A percentile compares a stretch with the other conserved stretches of the same genome.
Evolutionary conservation across 2,329 filamentous ascomycete species (phyloP).

Genomic region (Xylariomycetidae sp.): DNA sequence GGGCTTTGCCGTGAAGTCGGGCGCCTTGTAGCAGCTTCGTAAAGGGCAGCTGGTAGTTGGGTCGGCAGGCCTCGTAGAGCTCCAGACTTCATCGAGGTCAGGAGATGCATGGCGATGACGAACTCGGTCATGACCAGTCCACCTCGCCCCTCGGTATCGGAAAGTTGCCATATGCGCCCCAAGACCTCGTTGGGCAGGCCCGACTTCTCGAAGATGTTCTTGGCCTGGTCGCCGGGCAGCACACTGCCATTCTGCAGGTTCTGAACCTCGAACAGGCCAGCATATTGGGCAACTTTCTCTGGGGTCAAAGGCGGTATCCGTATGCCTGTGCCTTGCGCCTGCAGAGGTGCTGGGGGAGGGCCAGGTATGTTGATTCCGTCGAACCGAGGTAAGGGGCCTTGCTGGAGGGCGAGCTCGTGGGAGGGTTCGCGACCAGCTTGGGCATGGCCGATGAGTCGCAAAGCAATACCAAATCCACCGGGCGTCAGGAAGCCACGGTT

Average conservation of each 20-base stretch:
- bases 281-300: slow-evolving; percentile 86
- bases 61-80: slow-evolving; percentile 72
- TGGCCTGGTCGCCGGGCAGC: slow-evolving; percentile 79
- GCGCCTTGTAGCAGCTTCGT: slow-evolving; percentile 80
- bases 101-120: slow-evolving; percentile 94
- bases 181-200: slow-evolving; percentile 83
- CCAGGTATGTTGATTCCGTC: slow-evolving; percentile 58
- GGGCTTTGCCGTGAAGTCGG: slow-evolving; percentile 45
- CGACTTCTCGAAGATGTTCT: slow-evolving; percentile 91
- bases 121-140: slow-evolving; percentile 85
- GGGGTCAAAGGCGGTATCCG: slow-evolving; percentile 83
- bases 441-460: slow-evolving; percentile 92
- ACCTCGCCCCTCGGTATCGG: slow-evolving; percentile 89
- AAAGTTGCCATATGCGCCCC: slow-evolving; percentile 92
- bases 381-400: slow-evolving; percentile 86
- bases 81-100: slow-evolving; percentile 85
- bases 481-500: slow-evolving; percentile 92
- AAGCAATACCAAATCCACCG: slow-evolving; percentile 84
- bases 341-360: slow-evolving; percentile 41
- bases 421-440: slow-evolving; percentile 81
- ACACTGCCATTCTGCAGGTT: slow-evolving; percentile 64
- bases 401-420: slow-evolving; percentile 74
- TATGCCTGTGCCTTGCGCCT: slow-evolving; percentile 58
- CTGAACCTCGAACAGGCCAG: slow-evolving; percentile 84
- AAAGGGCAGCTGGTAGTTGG: slow-evolving; percentile 75